These are phyloP conservation scores for Cucurbitaria berberidis DNA, from an alignment of 2,329 filamentous ascomycete genomes.

Conservation along the genomic window DNA sequence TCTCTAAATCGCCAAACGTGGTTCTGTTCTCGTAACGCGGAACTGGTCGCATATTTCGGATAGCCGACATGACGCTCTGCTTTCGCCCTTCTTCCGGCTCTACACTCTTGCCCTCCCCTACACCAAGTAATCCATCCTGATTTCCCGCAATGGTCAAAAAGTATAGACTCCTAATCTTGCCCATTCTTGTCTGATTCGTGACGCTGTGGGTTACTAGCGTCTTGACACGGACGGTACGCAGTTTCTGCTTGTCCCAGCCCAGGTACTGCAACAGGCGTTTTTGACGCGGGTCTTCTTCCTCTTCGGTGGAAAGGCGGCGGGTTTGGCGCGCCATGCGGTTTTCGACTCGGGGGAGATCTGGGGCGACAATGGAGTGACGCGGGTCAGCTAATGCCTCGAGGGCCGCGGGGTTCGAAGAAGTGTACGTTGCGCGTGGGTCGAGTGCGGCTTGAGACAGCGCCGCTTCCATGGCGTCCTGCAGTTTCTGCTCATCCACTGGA, in stretches of 20 bases:
- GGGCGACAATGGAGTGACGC: constrained; percentile 53
- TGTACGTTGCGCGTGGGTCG: constrained; percentile 55
- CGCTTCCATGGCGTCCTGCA: constrained; percentile 38
- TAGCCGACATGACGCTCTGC: constrained; percentile 80
- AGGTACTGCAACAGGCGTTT: constrained; percentile 63
- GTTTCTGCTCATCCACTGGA: constrained; percentile 17
- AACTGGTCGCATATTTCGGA: constrained; percentile 92
- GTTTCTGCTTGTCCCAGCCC: constrained; percentile 57
- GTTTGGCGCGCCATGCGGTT: constrained; percentile 47
- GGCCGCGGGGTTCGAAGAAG: constrained; percentile 58
- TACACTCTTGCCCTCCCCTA: constrained; percentile 88
- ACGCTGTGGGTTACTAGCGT: constrained; percentile 76
- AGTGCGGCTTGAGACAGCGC: constrained; percentile 43
- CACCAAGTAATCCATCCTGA: constrained; percentile 79
- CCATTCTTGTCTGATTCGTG: constrained; percentile 92
- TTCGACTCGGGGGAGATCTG: constrained; percentile 57
- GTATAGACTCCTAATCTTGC: constrained; percentile 83
- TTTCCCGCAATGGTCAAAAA: constrained; percentile 85
- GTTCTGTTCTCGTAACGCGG: constrained; percentile 89
- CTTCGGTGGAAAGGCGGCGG: constrained; percentile 39
- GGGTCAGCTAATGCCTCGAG: constrained; percentile 57
- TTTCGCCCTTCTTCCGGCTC: constrained; percentile 70
- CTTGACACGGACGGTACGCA: constrained; percentile 68
- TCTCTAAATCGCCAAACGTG: constrained; percentile 82
- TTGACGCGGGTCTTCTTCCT: constrained; percentile 54